These are phyloP conservation scores for Akanthomyces muscarius DNA, from an alignment of 2,329 filamentous ascomycete species.

Conservation along the genomic window DNA sequence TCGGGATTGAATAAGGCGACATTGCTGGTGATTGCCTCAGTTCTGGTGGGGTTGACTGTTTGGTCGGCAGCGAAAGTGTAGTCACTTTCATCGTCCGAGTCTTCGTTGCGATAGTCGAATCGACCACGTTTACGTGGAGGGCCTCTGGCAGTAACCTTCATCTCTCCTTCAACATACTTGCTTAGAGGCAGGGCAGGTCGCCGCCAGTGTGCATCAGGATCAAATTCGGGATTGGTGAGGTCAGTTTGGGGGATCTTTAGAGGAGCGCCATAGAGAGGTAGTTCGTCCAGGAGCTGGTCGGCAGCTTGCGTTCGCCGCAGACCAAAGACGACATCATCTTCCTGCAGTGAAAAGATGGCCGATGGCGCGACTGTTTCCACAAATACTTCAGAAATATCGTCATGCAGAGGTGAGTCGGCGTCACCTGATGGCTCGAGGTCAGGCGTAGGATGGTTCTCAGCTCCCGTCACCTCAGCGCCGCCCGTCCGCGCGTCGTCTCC, in stretches of 20 bases:
- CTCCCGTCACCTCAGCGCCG: slow-evolving; percentile 30
- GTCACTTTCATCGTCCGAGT: slow-evolving; percentile 56
- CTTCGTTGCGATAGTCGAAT: slow-evolving; percentile 76
- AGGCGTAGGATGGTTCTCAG: slow-evolving; percentile 55
- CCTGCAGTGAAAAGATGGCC: slow-evolving; percentile 76
- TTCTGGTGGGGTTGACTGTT: slow-evolving; percentile 40
- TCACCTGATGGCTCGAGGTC: slow-evolving; percentile 64
- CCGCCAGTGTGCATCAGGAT: slow-evolving; percentile 69
- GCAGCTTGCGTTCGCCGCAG: slow-evolving; percentile 69
- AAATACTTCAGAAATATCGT: slow-evolving; percentile 37
- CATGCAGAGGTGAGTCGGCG: slow-evolving; percentile 50
- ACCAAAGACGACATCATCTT: slow-evolving; percentile 76
- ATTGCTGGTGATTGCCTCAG: slow-evolving; percentile 66
- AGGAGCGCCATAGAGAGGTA: slow-evolving; percentile 73
- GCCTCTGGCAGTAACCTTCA: slow-evolving; percentile 62
- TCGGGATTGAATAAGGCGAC: slow-evolving; percentile 88
- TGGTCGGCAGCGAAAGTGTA: slow-evolving; percentile 54
- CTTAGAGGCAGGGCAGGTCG: slow-evolving; percentile 77
- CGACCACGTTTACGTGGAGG: slow-evolving; percentile 73
- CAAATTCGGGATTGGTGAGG: slow-evolving; percentile 51
- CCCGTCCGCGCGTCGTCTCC: slow-evolving; percentile 31
- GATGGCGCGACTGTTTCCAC: slow-evolving; percentile 61
- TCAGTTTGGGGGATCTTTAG: slow-evolving; percentile 57
- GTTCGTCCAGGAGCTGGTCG: slow-evolving; percentile 72
- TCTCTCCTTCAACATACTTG: slow-evolving; percentile 78